phyloP scores from a whole-genome alignment of 352 stramenopile species.

The Phytophthora brassicae region DNA sequence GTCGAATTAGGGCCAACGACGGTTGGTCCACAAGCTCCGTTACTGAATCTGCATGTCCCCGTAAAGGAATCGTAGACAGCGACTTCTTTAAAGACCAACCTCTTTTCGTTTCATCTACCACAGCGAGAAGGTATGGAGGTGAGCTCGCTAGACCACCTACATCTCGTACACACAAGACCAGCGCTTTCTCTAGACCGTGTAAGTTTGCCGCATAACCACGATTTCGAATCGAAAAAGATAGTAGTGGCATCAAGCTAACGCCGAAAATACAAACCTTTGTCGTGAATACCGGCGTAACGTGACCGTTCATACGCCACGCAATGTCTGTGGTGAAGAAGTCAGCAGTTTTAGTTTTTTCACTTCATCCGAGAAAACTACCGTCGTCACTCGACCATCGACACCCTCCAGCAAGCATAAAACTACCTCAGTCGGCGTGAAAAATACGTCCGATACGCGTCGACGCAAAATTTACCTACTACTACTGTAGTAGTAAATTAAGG shows the following conservation, averaged over 20 bases:
- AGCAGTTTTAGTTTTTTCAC: conserved; percentile 21
- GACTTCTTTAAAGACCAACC: not conserved
- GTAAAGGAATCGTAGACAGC: not conserved
- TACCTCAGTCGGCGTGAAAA: no score
- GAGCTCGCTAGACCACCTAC: not conserved
- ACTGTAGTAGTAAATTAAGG: no score
- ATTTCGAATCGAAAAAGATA: conserved; percentile 8
- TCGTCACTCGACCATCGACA: conserved; percentile 24
- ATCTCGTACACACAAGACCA: not conserved
- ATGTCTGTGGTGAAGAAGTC: conserved; percentile 27
- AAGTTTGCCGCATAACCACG: not conserved
- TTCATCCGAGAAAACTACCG: conserved; percentile 29
- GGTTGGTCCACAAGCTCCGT: not conserved
- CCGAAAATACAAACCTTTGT: conserved; percentile 33
- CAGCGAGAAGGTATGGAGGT: not conserved
- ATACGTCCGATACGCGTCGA: no score
- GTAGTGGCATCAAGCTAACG: conserved; percentile 29
- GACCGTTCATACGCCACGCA: conserved; percentile 37
- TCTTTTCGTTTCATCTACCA: not conserved
- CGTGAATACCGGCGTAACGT: conserved; percentile 22
- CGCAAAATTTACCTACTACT: no score
- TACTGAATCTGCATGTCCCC: not conserved
- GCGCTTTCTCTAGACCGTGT: not conserved
- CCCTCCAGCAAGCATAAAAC: not conserved
- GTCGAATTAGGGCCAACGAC: not conserved